Conservation (phyloP, 805 yeast species). For the Wickerhamiella kurtzmanii region DNA sequence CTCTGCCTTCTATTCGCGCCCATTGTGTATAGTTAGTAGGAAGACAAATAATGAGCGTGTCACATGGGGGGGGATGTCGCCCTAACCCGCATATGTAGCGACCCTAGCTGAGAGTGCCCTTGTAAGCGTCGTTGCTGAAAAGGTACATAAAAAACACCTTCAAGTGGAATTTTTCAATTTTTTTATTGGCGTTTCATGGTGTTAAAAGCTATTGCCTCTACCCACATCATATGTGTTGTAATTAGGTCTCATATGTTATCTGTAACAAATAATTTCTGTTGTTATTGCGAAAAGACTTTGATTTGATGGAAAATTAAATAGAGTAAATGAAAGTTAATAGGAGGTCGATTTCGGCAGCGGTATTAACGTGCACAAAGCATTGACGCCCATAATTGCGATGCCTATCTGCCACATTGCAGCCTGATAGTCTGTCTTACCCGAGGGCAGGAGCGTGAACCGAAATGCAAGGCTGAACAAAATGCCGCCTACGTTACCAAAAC, state of each 20-base stretch:
- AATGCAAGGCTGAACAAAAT: slow-evolving; percentile 27
- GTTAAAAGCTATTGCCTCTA: too few species aligned
- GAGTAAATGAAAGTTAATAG: background rate
- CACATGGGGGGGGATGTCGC: background rate
- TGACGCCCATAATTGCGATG: slow-evolving; percentile 21
- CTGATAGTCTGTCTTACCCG: slow-evolving; percentile 23
- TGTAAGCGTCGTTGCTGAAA: too few species aligned
- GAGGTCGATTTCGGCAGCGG: background rate
- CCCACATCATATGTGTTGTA: too few species aligned
- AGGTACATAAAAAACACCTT: too few species aligned
- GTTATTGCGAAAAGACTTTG: too few species aligned
- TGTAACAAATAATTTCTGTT: too few species aligned
- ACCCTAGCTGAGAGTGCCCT: too few species aligned
- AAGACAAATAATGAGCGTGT: too few species aligned
- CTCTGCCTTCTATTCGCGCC: background rate
- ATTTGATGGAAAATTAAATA: background rate
- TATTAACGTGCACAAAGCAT: slow-evolving; percentile 10
- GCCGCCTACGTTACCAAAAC: slow-evolving; percentile 29
- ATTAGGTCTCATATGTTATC: too few species aligned
- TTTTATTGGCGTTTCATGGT: too few species aligned
- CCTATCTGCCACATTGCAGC: slow-evolving; percentile 27
- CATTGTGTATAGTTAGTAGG: background rate
- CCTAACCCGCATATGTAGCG: background rate
- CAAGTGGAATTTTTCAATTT: too few species aligned
- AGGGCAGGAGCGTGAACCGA: slow-evolving; percentile 21